Evolutionary conservation across 2,329 filamentous ascomycete genomes (phyloP).

Genomic region (Hypoxylon sp.): DNA sequence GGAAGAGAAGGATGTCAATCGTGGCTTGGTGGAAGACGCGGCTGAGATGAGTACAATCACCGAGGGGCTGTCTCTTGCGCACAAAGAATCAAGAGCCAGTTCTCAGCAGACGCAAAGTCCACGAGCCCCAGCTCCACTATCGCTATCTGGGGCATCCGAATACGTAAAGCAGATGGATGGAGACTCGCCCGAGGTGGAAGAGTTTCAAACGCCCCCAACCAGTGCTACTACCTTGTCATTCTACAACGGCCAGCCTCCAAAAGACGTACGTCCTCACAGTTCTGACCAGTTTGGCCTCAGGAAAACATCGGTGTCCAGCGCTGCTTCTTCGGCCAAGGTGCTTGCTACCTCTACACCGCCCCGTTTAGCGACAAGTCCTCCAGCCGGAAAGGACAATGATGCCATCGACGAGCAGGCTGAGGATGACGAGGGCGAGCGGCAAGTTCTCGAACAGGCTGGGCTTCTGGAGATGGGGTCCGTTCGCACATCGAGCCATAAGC

Average conservation of each 20-base stretch:
- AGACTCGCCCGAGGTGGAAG: conserved; percentile 57
- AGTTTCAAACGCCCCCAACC: conserved; percentile 63
- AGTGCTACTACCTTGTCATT: conserved; percentile 54
- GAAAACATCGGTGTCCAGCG: conserved; percentile 59
- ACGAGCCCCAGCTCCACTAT: conserved; percentile 51
- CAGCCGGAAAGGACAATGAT: conserved; percentile 48
- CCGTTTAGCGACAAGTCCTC: conserved; percentile 49
- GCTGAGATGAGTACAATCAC: conserved; percentile 31
- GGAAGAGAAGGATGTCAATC: conserved; percentile 71
- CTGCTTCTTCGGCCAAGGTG: conserved; percentile 54
- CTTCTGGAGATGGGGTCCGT: conserved; percentile 64
- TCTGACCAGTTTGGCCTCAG: conserved; percentile 52
- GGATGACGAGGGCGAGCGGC: conserved; percentile 74
- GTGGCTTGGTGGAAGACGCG: conserved; percentile 47
- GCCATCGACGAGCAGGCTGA: conserved; percentile 57
- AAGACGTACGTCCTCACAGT: conserved; percentile 55
- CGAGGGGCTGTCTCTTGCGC: conserved; percentile 42
- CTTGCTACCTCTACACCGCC: conserved; percentile 51
- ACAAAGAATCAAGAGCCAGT: conserved; percentile 53
- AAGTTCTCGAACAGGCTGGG: conserved; percentile 75
- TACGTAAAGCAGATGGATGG: conserved; percentile 49
- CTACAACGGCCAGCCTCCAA: conserved; percentile 55
- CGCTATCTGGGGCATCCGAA: conserved; percentile 51
- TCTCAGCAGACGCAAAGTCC: conserved; percentile 52
- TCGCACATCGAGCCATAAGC: conserved; percentile 57